A percentile compares a stretch with the other conserved stretches of the same genome.
phyloP scores from a whole-genome alignment of 306 rosid genomes.

The Astragalus membranaceus region DNA sequence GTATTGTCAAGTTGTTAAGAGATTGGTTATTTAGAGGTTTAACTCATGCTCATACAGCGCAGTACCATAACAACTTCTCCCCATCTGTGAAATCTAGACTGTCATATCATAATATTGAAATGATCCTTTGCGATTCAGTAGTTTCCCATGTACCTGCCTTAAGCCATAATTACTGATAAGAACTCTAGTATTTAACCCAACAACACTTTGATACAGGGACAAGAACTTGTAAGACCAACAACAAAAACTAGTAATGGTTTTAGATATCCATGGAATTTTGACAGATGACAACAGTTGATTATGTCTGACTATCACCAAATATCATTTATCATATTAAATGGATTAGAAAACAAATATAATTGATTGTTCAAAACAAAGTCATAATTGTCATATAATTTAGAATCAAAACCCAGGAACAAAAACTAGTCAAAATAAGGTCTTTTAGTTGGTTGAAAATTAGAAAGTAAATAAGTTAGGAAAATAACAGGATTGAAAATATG shows the following conservation, averaged over 20 bases:
- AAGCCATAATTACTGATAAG: not conserved
- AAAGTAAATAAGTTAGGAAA: not conserved
- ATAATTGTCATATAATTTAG: not conserved
- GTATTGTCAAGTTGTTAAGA: conserved; percentile 8
- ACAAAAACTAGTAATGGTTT: not conserved
- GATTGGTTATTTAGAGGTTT: conserved; percentile 8
- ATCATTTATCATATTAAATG: not conserved
- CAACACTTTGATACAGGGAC: conserved; percentile 9
- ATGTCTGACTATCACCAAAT: not conserved
- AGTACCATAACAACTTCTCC: not conserved
- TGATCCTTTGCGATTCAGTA: not conserved
- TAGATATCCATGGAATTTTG: not conserved
- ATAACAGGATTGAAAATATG: not conserved
- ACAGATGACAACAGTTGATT: not conserved
- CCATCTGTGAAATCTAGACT: not conserved
- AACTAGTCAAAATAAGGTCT: not conserved
- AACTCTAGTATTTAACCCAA: not conserved
- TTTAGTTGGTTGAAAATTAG: not conserved
- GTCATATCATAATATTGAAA: not conserved
- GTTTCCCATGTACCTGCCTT: not conserved
- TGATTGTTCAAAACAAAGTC: not conserved
- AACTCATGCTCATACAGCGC: not conserved
- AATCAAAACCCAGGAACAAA: not conserved
- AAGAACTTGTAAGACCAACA: not conserved
- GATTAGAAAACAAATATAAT: not conserved